Base-by-base conservation (phyloP, 225 moss, liverwort and hornwort species). In the Polytrichum commune region DNA sequence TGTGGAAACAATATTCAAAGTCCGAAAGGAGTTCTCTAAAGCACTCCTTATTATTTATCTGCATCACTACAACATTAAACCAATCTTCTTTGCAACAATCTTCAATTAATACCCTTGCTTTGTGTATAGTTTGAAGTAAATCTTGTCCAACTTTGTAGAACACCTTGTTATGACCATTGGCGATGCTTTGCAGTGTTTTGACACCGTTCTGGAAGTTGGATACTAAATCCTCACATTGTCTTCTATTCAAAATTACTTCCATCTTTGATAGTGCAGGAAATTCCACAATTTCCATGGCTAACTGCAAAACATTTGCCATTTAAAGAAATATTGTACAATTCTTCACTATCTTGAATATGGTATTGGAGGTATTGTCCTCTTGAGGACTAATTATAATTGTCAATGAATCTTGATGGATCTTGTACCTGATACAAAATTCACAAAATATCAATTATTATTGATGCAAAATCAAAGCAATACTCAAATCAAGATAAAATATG, bases 41-140 rank as follows among this genome's bases (percentile, higher is more conserved):
- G 7, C 5, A 56, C 4, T 56, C 56, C n/a, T 56, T 56, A 56
- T 56, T 56, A 56, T 63, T 27, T n/a, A 27, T 26, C 18, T 24
- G 27, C 63, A 25, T n/a, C 13, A 25, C 26, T 24, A 26, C 6
- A 28, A 9, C 63, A n/a, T 28, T 27, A 16, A n/a, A 27, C 63
- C 20, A 63, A 24, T 63, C 9, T 25, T 63, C 24, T 24, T 63
- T 25, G 63, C 63, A 63, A 63, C 63, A 63, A 8, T 63, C 63
- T 24, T 63, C 25, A 24, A 63, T 18, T 5, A 63, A 18, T 22
- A 25, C 16, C 24, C n/a, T 56, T n/a, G n/a, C 56, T n/a, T 56
- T 56, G 19, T n/a, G 18, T n/a, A 56, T 0, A 56, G 20, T 56
- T 20, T n/a, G 56, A 56, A 56, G 3, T 56, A 56, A 56, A 19